Evolutionary conservation across 257 asterid genomes (phyloP).

Genomic region (Solanum piurae): DNA sequence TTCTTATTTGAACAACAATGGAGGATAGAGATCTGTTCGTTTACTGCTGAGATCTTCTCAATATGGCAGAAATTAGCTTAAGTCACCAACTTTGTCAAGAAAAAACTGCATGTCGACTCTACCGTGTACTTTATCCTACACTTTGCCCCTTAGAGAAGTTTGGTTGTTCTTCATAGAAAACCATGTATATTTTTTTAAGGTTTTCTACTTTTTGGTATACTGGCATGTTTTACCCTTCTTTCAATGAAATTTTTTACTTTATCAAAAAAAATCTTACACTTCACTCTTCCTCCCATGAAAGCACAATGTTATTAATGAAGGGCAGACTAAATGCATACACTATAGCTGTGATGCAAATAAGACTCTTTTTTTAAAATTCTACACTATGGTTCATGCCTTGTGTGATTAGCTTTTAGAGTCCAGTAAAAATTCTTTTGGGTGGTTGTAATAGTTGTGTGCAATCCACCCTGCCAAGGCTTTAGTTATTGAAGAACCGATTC

Average conservation of each 20-base stretch:
- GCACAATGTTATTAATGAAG: not conserved
- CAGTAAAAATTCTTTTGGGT: not conserved
- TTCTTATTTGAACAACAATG: not conserved
- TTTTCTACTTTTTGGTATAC: not conserved
- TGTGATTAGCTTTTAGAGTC: not conserved
- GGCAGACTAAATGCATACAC: not conserved
- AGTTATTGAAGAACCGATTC: slow-evolving; percentile 1
- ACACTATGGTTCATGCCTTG: not conserved
- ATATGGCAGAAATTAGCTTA: not conserved
- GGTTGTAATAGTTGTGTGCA: not conserved
- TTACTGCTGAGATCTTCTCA: not conserved
- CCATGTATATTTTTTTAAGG: not conserved
- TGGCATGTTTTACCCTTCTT: not conserved
- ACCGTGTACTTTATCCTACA: not conserved
- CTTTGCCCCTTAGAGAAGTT: not conserved
- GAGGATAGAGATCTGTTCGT: not conserved
- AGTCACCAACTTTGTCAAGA: not conserved
- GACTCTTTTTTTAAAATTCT: not conserved
- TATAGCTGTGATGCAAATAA: not conserved
- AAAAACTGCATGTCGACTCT: not conserved
- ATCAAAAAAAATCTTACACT: not conserved
- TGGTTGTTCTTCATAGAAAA: not conserved
- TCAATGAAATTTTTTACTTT: not conserved
- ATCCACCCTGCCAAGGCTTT: not conserved
- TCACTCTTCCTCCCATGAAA: not conserved